These are phyloP conservation scores for Knufia petricola DNA, from an alignment of 2,329 filamentous ascomycete species.

Conservation along the genomic window DNA sequence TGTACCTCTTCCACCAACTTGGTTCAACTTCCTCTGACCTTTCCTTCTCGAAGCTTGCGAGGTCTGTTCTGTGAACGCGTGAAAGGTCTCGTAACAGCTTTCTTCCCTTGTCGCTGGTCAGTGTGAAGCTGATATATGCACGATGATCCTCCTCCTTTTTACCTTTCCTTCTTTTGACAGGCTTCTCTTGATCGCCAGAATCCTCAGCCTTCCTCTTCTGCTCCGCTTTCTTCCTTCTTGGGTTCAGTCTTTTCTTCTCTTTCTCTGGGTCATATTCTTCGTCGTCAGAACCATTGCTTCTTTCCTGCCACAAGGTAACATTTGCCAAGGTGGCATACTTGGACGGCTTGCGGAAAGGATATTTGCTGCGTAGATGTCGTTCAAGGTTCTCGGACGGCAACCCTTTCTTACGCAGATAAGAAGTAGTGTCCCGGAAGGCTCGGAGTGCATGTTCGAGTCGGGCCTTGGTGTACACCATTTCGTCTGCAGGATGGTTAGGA, in stretches of 20 bases:
- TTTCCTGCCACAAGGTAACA: slow-evolving; percentile 10
- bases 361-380: slow-evolving; percentile 13
- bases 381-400: slow-evolving; percentile 4
- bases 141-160: not conserved
- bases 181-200: not conserved
- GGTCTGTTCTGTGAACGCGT: not conserved
- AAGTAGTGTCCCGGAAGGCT: slow-evolving; percentile 10
- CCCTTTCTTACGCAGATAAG: not conserved
- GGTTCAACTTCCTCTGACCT: not conserved
- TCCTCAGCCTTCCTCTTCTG: slow-evolving; percentile 6
- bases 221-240: not conserved
- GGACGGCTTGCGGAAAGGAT: slow-evolving; percentile 9
- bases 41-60: not conserved
- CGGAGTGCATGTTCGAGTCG: slow-evolving; percentile 14
- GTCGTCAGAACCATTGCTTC: slow-evolving; percentile 1
- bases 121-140: slow-evolving; percentile 2
- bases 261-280: slow-evolving; percentile 7
- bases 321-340: not conserved
- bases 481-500: slow-evolving; percentile 7
- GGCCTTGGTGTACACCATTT: slow-evolving; percentile 14
- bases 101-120: slow-evolving; percentile 4
- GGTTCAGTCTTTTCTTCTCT: slow-evolving; percentile 2
- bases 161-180: not conserved
- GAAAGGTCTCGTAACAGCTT: not conserved
- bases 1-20: not conserved